Evolutionary conservation across 352 stramenopile genomes (phyloP), one percentile per base, ranked within the genome.

Genomic region (Thraustochytrium aureum): DNA sequence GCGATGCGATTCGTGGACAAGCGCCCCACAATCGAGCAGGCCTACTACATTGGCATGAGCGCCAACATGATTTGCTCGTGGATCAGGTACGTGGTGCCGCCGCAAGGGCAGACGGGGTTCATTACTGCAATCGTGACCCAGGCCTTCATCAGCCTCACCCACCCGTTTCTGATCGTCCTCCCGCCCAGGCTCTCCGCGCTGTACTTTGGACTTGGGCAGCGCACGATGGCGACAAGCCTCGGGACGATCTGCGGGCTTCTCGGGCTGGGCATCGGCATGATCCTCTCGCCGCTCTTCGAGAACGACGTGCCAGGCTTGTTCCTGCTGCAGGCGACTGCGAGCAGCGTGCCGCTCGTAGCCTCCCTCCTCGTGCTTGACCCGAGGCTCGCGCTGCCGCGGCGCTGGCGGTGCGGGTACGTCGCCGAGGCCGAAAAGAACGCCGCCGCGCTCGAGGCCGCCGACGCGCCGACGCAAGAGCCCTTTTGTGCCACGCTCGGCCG

Each of bases 251-350:
- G 17, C 6, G n/a, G 17, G 7, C 61, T 67, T 4, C 17, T 67
- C 7, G 61, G 61, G 4, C 61, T 47, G 7, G 61, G 61, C 6
- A 4, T 7, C 39, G 61, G 61, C 35, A 67, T 67, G 61, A 33
- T 67, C 35, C n/a, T 67, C 35, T 52, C 61, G 35, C 61, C 61
- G 17, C 7, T 67, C 7, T 67, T 67, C 26, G 39, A 50, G 35
- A 67, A 61, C 61, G 61, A 67, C 39, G 4, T 67, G 5, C 61
- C 35, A 30, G 39, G 39, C 39, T n/a, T 67, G 5, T 45, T 67
- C 10, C 4, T 47, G 6, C 6, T 67, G 5, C 61, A 67, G 17
- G 61, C 61, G 39, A 6, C 42, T 4, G 7, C 7, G n/a, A 47
- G 4, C 17, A 10, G 5, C 20, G 17, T 45, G 5, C 30, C 61